Evolutionary conservation across 2,329 filamentous ascomycete species (phyloP).

Genomic region (Trichocomaceae sp.): DNA sequence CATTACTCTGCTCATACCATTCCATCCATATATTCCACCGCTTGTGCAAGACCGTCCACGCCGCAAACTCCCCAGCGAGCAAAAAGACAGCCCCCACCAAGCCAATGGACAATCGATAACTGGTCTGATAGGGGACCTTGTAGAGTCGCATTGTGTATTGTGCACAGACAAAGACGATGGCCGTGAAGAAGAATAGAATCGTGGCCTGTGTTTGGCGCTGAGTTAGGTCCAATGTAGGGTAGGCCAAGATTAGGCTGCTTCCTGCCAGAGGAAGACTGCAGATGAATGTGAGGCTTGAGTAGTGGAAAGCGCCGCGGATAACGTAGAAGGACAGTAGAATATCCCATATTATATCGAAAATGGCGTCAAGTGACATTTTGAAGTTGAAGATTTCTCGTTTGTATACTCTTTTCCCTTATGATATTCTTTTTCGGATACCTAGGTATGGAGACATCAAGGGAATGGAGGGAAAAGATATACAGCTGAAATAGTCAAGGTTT

Average conservation of each 20-base stretch:
- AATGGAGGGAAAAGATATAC: too few species aligned
- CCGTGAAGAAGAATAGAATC: not conserved
- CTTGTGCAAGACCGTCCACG: not conserved
- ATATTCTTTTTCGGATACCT: too few species aligned
- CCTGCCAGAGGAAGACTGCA: constrained; percentile 1
- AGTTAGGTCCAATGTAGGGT: not conserved
- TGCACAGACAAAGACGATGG: not conserved
- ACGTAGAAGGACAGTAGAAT: not conserved
- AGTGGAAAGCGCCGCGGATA: not conserved
- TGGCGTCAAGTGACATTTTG: not conserved
- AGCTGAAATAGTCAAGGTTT: too few species aligned
- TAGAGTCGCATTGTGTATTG: not conserved
- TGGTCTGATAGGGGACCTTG: not conserved
- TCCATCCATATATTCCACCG: not conserved
- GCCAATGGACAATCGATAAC: not conserved
- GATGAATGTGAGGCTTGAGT: not conserved
- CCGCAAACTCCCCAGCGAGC: not conserved
- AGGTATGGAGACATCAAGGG: too few species aligned
- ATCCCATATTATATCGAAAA: not conserved
- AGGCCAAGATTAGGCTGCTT: not conserved
- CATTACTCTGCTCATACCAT: constrained; percentile 1
- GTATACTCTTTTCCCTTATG: too few species aligned
- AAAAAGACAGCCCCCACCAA: not conserved
- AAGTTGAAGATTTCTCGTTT: not conserved
- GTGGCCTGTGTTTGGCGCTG: not conserved